Evolutionary conservation across 176 grass and related monocot species (phyloP), one percentile per base, ranked within the genome.

Genomic region (Oryza punctata): DNA sequence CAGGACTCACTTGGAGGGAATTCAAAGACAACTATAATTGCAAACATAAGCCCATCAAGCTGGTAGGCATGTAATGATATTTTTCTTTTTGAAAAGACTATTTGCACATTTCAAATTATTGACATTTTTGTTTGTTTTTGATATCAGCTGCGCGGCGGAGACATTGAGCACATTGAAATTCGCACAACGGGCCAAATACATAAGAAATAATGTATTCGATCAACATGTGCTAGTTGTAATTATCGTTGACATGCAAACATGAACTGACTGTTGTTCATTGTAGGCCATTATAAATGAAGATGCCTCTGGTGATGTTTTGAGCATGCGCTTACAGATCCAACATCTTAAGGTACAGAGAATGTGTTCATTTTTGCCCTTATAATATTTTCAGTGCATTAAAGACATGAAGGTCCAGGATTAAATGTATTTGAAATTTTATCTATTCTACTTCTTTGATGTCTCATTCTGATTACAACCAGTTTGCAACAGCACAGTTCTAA

Each of bases 81-180:
- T 4, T 11, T 40, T 3, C 3, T 54, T 70, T 41, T 27, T 40
- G 11, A 57, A 65, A 81, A 61, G 45, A 30, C 23, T 37, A 19
- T 52, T 77, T 19, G 6, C 18, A 38, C 44, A 49, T 59, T 46
- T 23, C 71, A 41, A 33, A 75, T 83, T 69, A 19, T 73, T 86
- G 64, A 76, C 10, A 65, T 70, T 65, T 52, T 82, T 80, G 72
- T 85, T 87, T 75, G 28, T 50, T 77, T 77, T 63, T 75, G 44
- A 45, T 61, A 74, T 29, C 80, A 99, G 96, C 72, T 99, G 96
- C 45, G 81, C 87, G 40, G 92, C 92, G 60, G 96, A 99, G 89
- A 99, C 96, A 2, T 69, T 99, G 67, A 99, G 96, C 88, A 99
- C 96, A 67, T 88, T 99, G 81, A 99, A 99, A 83, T 99, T 99